Evolutionary conservation across 345 rosid genomes (phyloP).

Genomic region (Euphorbia tirucalli): DNA sequence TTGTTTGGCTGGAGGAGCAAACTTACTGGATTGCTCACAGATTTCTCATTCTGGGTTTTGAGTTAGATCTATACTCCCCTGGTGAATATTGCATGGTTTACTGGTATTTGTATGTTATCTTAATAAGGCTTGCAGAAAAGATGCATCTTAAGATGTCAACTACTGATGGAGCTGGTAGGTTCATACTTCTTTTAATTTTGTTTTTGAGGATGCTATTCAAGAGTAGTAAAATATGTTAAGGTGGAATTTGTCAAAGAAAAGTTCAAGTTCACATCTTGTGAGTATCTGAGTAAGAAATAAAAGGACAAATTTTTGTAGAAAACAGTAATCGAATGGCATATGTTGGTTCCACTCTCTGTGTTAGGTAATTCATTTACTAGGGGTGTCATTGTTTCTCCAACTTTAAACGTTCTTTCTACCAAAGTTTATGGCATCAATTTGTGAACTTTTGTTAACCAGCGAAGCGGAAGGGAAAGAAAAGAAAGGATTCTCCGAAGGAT

Average conservation of each 20-base stretch:
- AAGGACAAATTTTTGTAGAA: not conserved
- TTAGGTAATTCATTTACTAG: not conserved
- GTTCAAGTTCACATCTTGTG: not conserved
- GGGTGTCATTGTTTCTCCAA: not conserved
- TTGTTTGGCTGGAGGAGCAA: constrained; percentile 90
- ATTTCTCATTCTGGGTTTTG: constrained; percentile 86
- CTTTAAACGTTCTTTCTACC: not conserved
- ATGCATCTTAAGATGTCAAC: constrained; percentile 57
- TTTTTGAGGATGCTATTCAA: constrained; percentile 1
- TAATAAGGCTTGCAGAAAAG: constrained; percentile 81
- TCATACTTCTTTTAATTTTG: constrained; percentile 1
- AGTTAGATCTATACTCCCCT: constrained; percentile 86
- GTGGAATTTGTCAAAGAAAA: not conserved
- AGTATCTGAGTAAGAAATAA: not conserved
- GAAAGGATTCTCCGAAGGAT: constrained; percentile 64
- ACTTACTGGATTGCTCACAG: constrained; percentile 90
- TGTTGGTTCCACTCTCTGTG: not conserved
- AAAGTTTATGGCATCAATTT: constrained; percentile 5
- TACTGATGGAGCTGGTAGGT: constrained; percentile 41
- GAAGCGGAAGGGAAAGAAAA: constrained; percentile 77
- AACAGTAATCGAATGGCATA: not conserved
- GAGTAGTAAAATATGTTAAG: not conserved
- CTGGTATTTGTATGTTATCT: constrained; percentile 75
- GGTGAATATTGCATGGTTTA: constrained; percentile 93
- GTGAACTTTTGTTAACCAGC: constrained; percentile 42